Base-by-base conservation (phyloP, 192 early-diverging fungal genomes). In the Allomyces macrogynus region DNA sequence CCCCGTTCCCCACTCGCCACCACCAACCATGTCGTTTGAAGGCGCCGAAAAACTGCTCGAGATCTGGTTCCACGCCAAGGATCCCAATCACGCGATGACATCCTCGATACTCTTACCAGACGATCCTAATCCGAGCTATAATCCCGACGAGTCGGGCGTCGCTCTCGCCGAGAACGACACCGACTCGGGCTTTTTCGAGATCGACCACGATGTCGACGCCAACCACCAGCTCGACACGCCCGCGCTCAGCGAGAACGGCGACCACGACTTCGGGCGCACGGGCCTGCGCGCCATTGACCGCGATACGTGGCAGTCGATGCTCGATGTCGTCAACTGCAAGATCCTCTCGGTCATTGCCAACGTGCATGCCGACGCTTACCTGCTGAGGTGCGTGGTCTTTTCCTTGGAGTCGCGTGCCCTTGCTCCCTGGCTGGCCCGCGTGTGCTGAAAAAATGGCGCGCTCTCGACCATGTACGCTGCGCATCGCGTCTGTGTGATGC, bases 31-130 rank as follows among this genome's bases (percentile, higher is more conserved):
- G 49, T 74, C 75, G 67, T 98, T 98, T 74, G 95, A 98, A 74
- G 95, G 95, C 43, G 92, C 95, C 69, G 95, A 98, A 75, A 98
- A 98, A 75, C 82, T 98, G 40, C 75, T 98, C 69, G 95, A 98
- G 72, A 85, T 98, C 69, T 98, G 93, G 95, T 98, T 98, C 75
- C 69, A 77, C 25, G 32, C 32, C 32, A 40, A 40, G 32, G 32
- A 40, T 40, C 32, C 32, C 32, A 40, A 40, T 8, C 32, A 40
- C 32, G 32, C 32, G 32, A 40, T 7, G 32, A 40, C 32, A 7
- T 2, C 32, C 32, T 40, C 32, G 32, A 40, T 40, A 40, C 32
- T 40, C 32, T 40, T 40, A 40, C 32, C 32, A 40, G 32, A 40
- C 7, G 32, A 40, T 40, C 32, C 32, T 40, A 40, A 40, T 40